phyloP scores from a whole-genome alignment of 352 stramenopile species.

The Phytopythium mirpurense region DNA sequence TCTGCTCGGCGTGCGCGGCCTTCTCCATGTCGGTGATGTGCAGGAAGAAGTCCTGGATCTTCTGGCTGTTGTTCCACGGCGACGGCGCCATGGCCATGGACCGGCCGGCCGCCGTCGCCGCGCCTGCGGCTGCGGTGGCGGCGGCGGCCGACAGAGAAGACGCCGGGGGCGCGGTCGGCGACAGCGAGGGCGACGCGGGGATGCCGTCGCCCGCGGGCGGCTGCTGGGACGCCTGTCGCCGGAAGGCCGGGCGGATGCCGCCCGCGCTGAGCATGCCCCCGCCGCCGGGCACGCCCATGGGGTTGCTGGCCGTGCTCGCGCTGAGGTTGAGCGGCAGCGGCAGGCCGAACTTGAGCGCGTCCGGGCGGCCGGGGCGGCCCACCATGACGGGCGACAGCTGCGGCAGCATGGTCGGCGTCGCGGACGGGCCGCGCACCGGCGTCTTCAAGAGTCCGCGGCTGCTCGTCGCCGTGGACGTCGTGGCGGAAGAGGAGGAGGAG shows the following conservation, averaged over 20 bases:
- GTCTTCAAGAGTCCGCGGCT: neutral
- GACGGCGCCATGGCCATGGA: conserved; percentile 7
- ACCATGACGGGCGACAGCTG: conserved; percentile 12
- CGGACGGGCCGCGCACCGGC: neutral
- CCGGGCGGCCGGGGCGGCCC: conserved; percentile 9
- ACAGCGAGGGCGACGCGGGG: too few species aligned
- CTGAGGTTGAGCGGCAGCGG: conserved; percentile 12
- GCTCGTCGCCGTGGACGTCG: neutral
- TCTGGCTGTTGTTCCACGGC: conserved; percentile 43
- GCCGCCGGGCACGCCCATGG: conserved; percentile 6
- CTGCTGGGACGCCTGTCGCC: conserved; percentile 5
- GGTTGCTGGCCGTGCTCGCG: conserved; percentile 6
- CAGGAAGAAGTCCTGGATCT: conserved; percentile 52
- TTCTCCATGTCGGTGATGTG: conserved; percentile 37
- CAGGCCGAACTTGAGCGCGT: conserved; percentile 30
- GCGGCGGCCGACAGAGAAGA: too few species aligned
- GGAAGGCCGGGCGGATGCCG: conserved; percentile 12
- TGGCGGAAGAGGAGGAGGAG: neutral
- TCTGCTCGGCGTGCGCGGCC: conserved; percentile 34
- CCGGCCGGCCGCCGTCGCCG: conserved; percentile 2
- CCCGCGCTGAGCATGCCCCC: conserved; percentile 11
- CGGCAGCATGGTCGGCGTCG: conserved; percentile 13
- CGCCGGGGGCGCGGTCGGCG: too few species aligned
- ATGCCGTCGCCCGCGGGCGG: neutral
- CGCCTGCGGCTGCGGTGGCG: too few species aligned